phyloP scores from a whole-genome alignment of 208 protist species.

The Wallacemonas sp. region DNA sequence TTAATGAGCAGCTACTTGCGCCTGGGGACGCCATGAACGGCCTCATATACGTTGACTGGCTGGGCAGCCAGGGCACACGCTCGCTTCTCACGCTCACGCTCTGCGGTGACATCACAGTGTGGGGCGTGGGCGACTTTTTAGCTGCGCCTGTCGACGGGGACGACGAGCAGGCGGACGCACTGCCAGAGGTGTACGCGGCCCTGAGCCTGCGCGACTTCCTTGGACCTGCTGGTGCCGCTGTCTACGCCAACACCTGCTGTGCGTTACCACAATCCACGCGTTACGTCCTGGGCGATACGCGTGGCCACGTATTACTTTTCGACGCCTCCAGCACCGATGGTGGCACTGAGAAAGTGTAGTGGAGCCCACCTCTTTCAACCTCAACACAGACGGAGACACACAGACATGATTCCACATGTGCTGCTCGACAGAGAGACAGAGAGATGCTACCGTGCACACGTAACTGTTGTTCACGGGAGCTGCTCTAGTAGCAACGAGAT shows the following conservation, averaged over 20 bases:
- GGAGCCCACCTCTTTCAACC: too few species aligned
- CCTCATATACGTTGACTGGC: slow-evolving; percentile 61
- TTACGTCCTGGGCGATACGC: slow-evolving; percentile 35
- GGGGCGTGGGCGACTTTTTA: slow-evolving; percentile 53
- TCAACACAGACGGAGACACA: too few species aligned
- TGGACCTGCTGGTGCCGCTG: slow-evolving; percentile 17
- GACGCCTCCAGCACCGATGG: too few species aligned
- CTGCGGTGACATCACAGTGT: slow-evolving; percentile 75
- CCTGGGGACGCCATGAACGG: slow-evolving; percentile 72
- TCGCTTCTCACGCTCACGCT: slow-evolving; percentile 69
- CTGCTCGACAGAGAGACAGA: too few species aligned
- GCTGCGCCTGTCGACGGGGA: slow-evolving; percentile 18
- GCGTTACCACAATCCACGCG: slow-evolving; percentile 8
- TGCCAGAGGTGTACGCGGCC: slow-evolving; percentile 48
- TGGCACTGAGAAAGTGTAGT: too few species aligned
- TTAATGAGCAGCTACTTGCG: slow-evolving; percentile 33
- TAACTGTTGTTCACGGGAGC: too few species aligned
- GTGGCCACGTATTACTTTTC: slow-evolving; percentile 25
- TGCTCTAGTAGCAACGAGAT: too few species aligned
- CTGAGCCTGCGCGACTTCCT: slow-evolving; percentile 51
- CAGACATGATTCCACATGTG: too few species aligned
- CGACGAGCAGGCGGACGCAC: slow-evolving; percentile 34
- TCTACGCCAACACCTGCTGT: slow-evolving; percentile 35
- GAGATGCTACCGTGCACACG: too few species aligned
- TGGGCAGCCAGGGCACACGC: slow-evolving; percentile 1